These are phyloP conservation scores for Aspergillus oerlinghausenensis DNA, from an alignment of 2,329 filamentous ascomycete species.

Conservation along the genomic window DNA sequence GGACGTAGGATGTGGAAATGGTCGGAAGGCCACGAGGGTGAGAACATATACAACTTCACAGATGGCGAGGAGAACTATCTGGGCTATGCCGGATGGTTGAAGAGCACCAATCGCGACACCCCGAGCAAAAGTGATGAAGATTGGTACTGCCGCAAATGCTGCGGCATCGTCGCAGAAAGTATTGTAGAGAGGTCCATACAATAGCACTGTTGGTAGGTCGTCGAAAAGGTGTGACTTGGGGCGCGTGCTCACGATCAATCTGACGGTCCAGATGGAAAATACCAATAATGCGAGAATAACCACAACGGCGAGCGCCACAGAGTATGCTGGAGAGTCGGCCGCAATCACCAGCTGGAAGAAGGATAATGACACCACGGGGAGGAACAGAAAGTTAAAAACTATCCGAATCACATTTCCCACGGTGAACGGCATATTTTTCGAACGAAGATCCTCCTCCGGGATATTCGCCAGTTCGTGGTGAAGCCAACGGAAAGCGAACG, in stretches of 20 bases:
- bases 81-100: conserved; percentile 86
- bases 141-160: conserved; percentile 81
- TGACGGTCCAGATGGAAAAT: conserved; percentile 74
- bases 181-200: conserved; percentile 93
- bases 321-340: conserved; percentile 60
- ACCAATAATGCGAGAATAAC: conserved; percentile 68
- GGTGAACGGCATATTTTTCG: conserved; percentile 88
- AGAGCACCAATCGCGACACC: conserved; percentile 89
- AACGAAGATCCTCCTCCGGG: conserved; percentile 78
- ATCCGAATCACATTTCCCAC: conserved; percentile 75
- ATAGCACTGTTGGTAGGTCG: conserved; percentile 79
- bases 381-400: conserved; percentile 85
- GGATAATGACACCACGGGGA: conserved; percentile 81
- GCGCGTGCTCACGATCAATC: conserved; percentile 72
- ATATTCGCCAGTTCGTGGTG: conserved; percentile 66
- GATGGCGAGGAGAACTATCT: conserved; percentile 85
- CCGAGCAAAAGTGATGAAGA: conserved; percentile 77
- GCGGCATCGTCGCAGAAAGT: conserved; percentile 93
- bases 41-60: conserved; percentile 89
- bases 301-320: conserved; percentile 69
- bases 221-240: conserved; percentile 88
- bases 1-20: conserved; percentile 84
- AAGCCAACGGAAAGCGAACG: conserved; percentile 72
- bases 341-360: conserved; percentile 87
- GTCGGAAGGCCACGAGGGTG: conserved; percentile 81